A percentile compares a stretch with the other conserved stretches of the same genome.
Evolutionary conservation across 164 flowering plant species (phyloP).

Genomic region (Stephania cephalantha): DNA sequence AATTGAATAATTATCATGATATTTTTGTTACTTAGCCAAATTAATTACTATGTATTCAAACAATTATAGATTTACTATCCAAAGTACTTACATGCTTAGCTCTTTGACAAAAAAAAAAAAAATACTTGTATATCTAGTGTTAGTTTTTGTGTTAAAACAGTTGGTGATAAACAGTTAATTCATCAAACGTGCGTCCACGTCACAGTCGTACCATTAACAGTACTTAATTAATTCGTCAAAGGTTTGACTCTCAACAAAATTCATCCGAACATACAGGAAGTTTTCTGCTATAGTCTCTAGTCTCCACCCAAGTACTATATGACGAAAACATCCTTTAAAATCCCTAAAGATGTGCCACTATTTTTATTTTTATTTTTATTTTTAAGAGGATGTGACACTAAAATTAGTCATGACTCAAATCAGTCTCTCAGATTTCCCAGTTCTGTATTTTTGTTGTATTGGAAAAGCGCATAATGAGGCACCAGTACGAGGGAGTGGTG

Average conservation of each 20-base stretch:
- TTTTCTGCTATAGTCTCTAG: not conserved
- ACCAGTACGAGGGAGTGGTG: not conserved
- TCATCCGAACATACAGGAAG: constrained; percentile 1
- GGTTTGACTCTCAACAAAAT: not conserved
- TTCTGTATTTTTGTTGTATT: not conserved
- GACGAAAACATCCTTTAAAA: not conserved
- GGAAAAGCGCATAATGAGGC: not conserved
- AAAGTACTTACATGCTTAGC: too few relatives aligned
- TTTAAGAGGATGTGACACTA: not conserved
- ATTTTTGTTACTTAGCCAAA: too few relatives aligned
- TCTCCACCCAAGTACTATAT: not conserved
- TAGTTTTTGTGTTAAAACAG: too few relatives aligned
- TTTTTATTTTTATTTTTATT: not conserved
- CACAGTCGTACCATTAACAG: not conserved
- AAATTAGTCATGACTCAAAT: not conserved
- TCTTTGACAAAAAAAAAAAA: too few relatives aligned
- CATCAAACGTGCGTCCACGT: not conserved
- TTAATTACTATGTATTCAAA: too few relatives aligned
- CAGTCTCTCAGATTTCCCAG: not conserved
- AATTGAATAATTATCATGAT: too few relatives aligned
- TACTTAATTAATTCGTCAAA: not conserved
- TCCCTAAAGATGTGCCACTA: not conserved
- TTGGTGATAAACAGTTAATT: not conserved
- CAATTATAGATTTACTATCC: too few relatives aligned
- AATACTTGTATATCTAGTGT: too few relatives aligned